Percentiles rank a stretch among this genome's conserved stretches.
phyloP scores from a whole-genome alignment of 2,329 filamentous ascomycete genomes.

The Atkinsonella hypoxylon region DNA sequence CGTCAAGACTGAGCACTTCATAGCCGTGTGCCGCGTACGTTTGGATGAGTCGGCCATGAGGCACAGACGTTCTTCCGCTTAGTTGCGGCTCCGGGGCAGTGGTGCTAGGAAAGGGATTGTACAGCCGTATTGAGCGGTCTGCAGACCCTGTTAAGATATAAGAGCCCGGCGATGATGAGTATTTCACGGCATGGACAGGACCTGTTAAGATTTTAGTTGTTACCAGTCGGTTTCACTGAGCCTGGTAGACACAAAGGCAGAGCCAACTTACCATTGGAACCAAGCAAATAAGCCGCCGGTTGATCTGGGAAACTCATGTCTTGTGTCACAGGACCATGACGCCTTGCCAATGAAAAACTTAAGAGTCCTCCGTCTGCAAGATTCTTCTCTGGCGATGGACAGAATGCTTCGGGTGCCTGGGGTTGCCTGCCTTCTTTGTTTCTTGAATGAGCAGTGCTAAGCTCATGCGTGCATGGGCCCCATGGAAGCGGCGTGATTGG shows the following conservation, averaged over 20 bases:
- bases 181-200: conserved; percentile 59
- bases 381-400: neutral
- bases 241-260: neutral
- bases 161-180: conserved; percentile 60
- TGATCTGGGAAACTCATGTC: conserved; percentile 34
- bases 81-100: conserved; percentile 19
- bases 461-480: neutral
- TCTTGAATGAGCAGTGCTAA: conserved; percentile 3
- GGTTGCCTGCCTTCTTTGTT: neutral
- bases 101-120: conserved; percentile 55
- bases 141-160: conserved; percentile 78
- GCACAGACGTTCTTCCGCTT: conserved; percentile 19
- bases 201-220: conserved; percentile 27
- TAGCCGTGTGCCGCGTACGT: conserved; percentile 86
- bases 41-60: conserved; percentile 60
- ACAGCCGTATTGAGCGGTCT: conserved; percentile 76
- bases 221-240: neutral
- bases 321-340: neutral
- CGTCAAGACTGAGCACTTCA: conserved; percentile 71
- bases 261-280: conserved; percentile 40
- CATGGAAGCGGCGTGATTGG: conserved; percentile 4
- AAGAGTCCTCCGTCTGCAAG: no score
- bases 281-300: conserved; percentile 43
- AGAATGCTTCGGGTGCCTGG: neutral
- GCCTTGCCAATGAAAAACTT: neutral